Base-by-base conservation (phyloP, 1,284 basidiomycete genomes). In the Tylopilus sp. region DNA sequence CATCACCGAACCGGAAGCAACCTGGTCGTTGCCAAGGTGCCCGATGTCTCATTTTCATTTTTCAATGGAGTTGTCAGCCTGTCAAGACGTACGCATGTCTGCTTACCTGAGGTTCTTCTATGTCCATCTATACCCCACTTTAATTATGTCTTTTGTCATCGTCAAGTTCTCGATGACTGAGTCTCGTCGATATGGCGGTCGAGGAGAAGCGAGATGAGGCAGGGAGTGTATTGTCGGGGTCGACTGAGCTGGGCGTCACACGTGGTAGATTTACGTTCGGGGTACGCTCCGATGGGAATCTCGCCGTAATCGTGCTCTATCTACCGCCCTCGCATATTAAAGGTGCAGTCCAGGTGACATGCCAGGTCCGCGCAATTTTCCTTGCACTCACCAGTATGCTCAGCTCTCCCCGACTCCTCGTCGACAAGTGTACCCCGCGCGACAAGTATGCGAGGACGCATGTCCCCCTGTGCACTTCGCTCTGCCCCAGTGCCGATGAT, bases 391-490 rank as follows among this genome's bases (percentile, higher is more conserved):
- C 33, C 33, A 18, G 37, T 2, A 69, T 65, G 65, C n/a, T 57
- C 45, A 61, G 45, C 21, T 19, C 63, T 26, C 48, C 66, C 18
- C 59, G 63, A 47, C 64, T 66, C 34, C 52, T 65, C 30, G 61
- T 65, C 34, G 64, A 65, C 49, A 67, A 65, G 52, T 65, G 64
- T 35, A 69, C 67, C 1, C 64, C 64, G 13, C 67, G 64, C 10
- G 64, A 65, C 44, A 66, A 56, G 55, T 65, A 65, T 52, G 64
- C 64, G 25, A 47, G 60, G 47, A 65, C 67, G 1, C 62, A 65
- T 15, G 29, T 68, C 6, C 53, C 64, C 45, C 49, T 65, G 43
- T 59, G 55, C 50, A 58, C 34, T 5, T 60, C 64, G 11, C 55
- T 67, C 34, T 58, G 52, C 19, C 56, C 61, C n/a, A 67, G 63